Conservation (phyloP, 495 filamentous ascomycete species). For the Aspergillus egyptiacus region DNA sequence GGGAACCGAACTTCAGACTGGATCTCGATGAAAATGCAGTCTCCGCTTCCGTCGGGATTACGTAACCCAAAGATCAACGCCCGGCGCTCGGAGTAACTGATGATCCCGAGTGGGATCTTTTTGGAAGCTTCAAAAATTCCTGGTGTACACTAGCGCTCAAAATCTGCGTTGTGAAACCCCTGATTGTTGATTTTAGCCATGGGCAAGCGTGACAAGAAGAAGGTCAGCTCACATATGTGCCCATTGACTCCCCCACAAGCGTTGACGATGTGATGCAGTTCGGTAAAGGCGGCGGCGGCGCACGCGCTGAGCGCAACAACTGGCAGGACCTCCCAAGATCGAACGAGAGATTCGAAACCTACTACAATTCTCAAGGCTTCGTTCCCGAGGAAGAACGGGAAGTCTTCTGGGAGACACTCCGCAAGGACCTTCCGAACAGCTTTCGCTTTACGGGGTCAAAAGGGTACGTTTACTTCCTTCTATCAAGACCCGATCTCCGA, state of each 20-base stretch:
- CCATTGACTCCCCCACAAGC: background rate
- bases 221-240: slow-evolving; percentile 1
- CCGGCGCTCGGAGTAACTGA: background rate
- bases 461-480: slow-evolving; percentile 55
- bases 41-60: background rate
- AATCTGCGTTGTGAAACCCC: background rate
- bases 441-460: slow-evolving; percentile 94
- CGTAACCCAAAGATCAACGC: background rate
- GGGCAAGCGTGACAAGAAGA: slow-evolving; percentile 17
- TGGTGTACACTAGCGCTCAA: background rate
- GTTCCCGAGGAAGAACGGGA: slow-evolving; percentile 66
- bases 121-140: slow-evolving; percentile 12
- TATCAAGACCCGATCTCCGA: background rate
- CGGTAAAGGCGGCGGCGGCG: slow-evolving; percentile 29
- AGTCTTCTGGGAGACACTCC: slow-evolving; percentile 75
- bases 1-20: too few species aligned
- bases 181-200: slow-evolving; percentile 2
- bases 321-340: slow-evolving; percentile 58
- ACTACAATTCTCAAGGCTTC: slow-evolving; percentile 71
- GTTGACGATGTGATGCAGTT: slow-evolving; percentile 24
- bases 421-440: slow-evolving; percentile 83
- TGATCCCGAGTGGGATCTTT: slow-evolving; percentile 9
- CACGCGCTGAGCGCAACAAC: slow-evolving; percentile 24
- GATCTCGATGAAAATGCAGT: background rate
- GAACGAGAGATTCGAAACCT: slow-evolving; percentile 74